Percentiles rank a stretch among this genome's conserved stretches.
These are phyloP conservation scores for Hydnomerulius pinastri DNA, from an alignment of 768 basidiomycete species.

Conservation along the genomic window DNA sequence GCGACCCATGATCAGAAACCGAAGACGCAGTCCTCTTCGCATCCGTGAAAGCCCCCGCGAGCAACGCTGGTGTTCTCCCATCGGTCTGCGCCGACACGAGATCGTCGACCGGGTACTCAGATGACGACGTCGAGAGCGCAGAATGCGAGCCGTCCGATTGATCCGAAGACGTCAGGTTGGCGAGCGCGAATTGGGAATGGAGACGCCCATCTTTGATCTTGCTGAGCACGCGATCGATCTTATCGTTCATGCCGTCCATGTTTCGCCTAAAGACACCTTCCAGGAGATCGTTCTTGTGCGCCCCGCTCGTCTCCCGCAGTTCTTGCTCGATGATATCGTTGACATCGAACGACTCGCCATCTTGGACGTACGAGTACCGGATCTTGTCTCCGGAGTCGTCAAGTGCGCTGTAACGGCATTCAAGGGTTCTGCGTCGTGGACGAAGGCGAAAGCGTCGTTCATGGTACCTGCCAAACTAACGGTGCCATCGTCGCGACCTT, in stretches of 20 bases:
- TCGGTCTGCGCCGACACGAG: slow-evolving; percentile 8
- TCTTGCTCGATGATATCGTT: slow-evolving; percentile 92
- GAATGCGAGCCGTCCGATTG: slow-evolving; percentile 28
- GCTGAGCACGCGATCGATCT: slow-evolving; percentile 70
- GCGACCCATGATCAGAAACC: slow-evolving; percentile 21
- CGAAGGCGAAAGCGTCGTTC: too few species aligned
- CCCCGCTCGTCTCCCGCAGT: slow-evolving; percentile 54
- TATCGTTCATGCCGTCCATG: slow-evolving; percentile 64
- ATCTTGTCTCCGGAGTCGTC: too few species aligned
- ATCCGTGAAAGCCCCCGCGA: slow-evolving; percentile 10
- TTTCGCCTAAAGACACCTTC: slow-evolving; percentile 63
- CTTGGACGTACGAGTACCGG: slow-evolving; percentile 94
- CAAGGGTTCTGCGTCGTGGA: too few species aligned
- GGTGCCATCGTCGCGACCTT: too few species aligned
- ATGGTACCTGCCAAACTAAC: too few species aligned
- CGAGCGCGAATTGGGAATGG: slow-evolving; percentile 28
- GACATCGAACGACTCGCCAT: slow-evolving; percentile 92
- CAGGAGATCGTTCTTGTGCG: slow-evolving; percentile 59
- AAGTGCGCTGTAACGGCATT: too few species aligned
- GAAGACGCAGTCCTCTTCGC: slow-evolving; percentile 24
- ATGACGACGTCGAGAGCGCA: slow-evolving; percentile 40
- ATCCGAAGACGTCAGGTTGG: slow-evolving; percentile 11
- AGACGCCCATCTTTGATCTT: slow-evolving; percentile 71
- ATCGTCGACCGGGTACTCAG: slow-evolving; percentile 61
- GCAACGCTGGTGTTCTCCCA: slow-evolving; percentile 34